phyloP scores from a whole-genome alignment of 164 flowering plant species.

The Vitis amurensis region DNA sequence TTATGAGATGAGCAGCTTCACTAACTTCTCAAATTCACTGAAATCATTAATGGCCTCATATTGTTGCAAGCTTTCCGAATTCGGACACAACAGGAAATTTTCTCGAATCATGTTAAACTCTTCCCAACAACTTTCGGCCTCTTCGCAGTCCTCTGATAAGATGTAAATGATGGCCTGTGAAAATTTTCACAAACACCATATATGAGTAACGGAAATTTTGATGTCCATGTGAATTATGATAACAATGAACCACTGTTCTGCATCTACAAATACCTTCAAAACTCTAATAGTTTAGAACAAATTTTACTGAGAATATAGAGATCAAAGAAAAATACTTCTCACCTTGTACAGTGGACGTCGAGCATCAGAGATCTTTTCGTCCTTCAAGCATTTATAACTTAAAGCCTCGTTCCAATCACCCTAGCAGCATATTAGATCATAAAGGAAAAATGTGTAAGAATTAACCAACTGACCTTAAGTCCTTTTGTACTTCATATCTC shows the following conservation, averaged over 20 bases:
- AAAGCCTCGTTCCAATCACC: slow-evolving; percentile 29
- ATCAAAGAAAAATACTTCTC: too few relatives aligned
- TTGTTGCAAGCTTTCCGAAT: neutral
- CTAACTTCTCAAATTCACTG: slow-evolving; percentile 12
- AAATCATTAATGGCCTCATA: slow-evolving; percentile 1
- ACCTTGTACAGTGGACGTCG: slow-evolving; percentile 40
- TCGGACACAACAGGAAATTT: neutral
- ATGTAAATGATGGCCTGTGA: slow-evolving; percentile 23
- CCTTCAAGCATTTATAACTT: slow-evolving; percentile 20
- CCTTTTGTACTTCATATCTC: too few relatives aligned
- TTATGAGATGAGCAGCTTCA: slow-evolving; percentile 3
- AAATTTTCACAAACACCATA: neutral
- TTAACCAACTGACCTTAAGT: too few relatives aligned
- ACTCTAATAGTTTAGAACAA: too few relatives aligned
- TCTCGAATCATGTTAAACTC: slow-evolving; percentile 6
- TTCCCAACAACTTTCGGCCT: slow-evolving; percentile 9
- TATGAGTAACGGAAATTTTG: too few relatives aligned
- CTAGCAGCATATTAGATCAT: slow-evolving; percentile 6
- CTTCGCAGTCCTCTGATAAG: neutral
- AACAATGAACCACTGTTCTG: too few relatives aligned
- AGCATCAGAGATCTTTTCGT: slow-evolving; percentile 30
- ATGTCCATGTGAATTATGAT: too few relatives aligned
- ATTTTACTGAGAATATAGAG: too few relatives aligned
- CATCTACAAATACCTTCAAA: too few relatives aligned
- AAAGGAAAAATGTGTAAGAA: too few relatives aligned